These are phyloP conservation scores for Chaetoceros tenuissimus DNA, from an alignment of 108 stramenopile genomes.

Conservation along the genomic window DNA sequence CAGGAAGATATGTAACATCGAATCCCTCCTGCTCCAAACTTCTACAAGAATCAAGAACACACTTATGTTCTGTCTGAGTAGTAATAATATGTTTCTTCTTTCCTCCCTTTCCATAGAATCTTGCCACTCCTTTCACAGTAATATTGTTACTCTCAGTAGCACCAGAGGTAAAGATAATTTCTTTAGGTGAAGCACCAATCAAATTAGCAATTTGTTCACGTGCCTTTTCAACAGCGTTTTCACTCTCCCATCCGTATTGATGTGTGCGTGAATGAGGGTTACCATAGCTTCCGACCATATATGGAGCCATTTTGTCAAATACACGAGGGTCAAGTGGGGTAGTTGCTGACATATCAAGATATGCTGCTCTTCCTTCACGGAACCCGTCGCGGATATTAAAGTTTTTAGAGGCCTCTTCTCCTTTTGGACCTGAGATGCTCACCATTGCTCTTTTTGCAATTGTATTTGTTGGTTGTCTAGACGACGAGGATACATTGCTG, in stretches of 20 bases:
- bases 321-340: conserved; percentile 99
- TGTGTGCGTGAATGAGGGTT: conserved; percentile 99
- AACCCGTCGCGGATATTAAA: conserved; percentile 64
- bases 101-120: conserved; percentile 79
- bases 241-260: conserved; percentile 96
- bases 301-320: conserved; percentile 96
- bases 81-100: conserved; percentile 94
- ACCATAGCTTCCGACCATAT: conserved; percentile 89
- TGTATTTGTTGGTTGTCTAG: no score
- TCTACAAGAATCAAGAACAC: conserved; percentile 96
- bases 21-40: conserved; percentile 94
- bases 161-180: conserved; percentile 97
- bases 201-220: conserved; percentile 84
- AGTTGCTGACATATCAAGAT: conserved; percentile 88
- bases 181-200: conserved; percentile 86
- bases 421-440: no score
- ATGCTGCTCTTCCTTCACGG: conserved; percentile 72
- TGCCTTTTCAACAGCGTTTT: conserved; percentile 83
- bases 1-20: conserved; percentile 96
- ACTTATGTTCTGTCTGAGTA: conserved; percentile 99
- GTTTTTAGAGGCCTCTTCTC: no score
- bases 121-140: conserved; percentile 95
- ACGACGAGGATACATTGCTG: no score
- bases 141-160: conserved; percentile 99
- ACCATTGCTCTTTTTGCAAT: no score